Evolutionary conservation across 2,329 filamentous ascomycete species (phyloP).

Genomic region (Myriosclerotinia scirpicola): DNA sequence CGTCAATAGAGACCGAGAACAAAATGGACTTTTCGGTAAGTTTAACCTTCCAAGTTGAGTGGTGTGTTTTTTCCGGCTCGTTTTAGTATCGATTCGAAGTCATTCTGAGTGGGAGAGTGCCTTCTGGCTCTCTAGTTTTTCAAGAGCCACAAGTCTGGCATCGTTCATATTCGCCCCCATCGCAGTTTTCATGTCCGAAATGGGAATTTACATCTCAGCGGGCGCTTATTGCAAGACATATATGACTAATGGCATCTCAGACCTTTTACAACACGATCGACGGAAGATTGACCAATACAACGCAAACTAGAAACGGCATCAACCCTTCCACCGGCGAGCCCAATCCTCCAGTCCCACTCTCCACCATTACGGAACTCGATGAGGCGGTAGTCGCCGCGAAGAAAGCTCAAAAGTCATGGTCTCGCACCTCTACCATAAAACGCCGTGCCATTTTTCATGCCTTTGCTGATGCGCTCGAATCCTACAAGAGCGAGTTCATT

Average conservation of each 20-base stretch:
- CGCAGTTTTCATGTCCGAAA: neutral
- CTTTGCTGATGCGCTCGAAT: constrained; percentile 45
- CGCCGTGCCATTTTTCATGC: constrained; percentile 41
- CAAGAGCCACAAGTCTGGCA: too few relatives aligned
- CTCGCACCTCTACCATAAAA: constrained; percentile 45
- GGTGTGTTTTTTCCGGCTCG: neutral
- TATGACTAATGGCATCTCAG: neutral
- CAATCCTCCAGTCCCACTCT: constrained; percentile 42
- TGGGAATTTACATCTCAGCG: neutral
- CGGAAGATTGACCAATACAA: constrained; percentile 9
- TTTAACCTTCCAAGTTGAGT: neutral
- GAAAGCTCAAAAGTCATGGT: constrained; percentile 50
- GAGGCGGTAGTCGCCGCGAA: constrained; percentile 49
- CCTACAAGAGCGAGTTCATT: constrained; percentile 24
- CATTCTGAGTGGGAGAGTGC: neutral
- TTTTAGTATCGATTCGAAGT: neutral
- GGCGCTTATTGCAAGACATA: neutral
- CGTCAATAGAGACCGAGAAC: neutral
- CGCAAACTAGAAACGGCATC: constrained; percentile 21
- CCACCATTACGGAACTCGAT: constrained; percentile 46
- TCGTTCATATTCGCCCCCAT: neutral
- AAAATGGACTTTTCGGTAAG: constrained; percentile 2
- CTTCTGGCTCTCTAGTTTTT: too few relatives aligned
- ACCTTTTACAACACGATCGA: constrained; percentile 20
- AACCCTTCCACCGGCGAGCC: constrained; percentile 27